Conservation (phyloP, 2,329 filamentous ascomycete species). For the Bipolaris cookei region DNA sequence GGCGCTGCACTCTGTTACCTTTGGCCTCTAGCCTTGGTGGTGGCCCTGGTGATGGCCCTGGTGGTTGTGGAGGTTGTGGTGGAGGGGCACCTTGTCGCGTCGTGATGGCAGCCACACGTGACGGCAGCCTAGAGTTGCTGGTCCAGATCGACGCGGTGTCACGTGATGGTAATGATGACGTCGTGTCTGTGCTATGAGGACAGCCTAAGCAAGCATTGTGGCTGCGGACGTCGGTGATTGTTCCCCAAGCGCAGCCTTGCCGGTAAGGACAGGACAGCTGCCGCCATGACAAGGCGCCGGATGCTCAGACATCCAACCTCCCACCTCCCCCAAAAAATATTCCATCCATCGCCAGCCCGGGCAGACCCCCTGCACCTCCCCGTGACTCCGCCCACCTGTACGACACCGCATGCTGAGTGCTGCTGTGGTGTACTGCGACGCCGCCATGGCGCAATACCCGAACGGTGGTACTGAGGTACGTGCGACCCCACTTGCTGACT, state of each 20-base stretch:
- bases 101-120: not conserved
- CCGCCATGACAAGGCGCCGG: conserved; percentile 12
- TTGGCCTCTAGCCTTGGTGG: not conserved
- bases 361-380: conserved; percentile 13
- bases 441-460: conserved; percentile 47
- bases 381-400: conserved; percentile 2
- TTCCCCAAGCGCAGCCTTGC: conserved; percentile 7
- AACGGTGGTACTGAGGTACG: conserved; percentile 45
- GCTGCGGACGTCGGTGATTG: conserved; percentile 3
- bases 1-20: not conserved
- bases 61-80: not conserved
- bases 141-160: conserved; percentile 7
- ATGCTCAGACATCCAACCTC: conserved; percentile 9
- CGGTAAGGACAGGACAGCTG: conserved; percentile 2
- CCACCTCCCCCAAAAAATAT: not conserved
- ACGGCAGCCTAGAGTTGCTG: not conserved
- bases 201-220: conserved; percentile 1
- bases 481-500: conserved; percentile 13
- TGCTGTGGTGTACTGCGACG: conserved; percentile 15
- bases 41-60: not conserved
- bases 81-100: not conserved
- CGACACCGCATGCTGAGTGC: conserved; percentile 2
- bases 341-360: conserved; percentile 7
- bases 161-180: conserved; percentile 1
- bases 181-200: not conserved